Percentiles rank a stretch among this genome's conserved stretches.
phyloP scores from a whole-genome alignment of 768 basidiomycete genomes.

The Podaxis carcinomalis region DNA sequence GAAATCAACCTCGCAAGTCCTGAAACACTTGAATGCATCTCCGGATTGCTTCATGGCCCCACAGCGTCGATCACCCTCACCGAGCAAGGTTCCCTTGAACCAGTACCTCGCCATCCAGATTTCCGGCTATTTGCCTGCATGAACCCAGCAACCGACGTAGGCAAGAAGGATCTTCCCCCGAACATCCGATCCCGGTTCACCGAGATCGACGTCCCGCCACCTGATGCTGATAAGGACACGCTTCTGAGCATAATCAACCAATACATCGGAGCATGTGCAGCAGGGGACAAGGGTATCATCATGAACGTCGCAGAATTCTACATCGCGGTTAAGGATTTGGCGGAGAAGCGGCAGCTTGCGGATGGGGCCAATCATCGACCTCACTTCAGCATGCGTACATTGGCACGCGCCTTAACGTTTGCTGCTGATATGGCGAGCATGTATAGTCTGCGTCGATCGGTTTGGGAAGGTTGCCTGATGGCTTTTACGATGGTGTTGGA shows the following conservation, averaged over 20 bases:
- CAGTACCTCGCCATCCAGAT: slow-evolving; percentile 86
- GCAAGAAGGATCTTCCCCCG: slow-evolving; percentile 94
- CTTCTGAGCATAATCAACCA: slow-evolving; percentile 82
- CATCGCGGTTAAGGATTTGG: slow-evolving; percentile 68
- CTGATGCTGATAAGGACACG: slow-evolving; percentile 89
- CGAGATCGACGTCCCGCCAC: slow-evolving; percentile 92
- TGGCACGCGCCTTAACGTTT: slow-evolving; percentile 87
- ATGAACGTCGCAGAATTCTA: slow-evolving; percentile 95
- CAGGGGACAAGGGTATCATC: slow-evolving; percentile 83
- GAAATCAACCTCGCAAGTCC: slow-evolving; percentile 94
- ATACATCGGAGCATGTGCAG: slow-evolving; percentile 80
- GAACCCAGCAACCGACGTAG: slow-evolving; percentile 99
- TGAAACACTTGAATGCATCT: slow-evolving; percentile 91
- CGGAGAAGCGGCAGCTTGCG: slow-evolving; percentile 73
- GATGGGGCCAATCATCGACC: slow-evolving; percentile 92
- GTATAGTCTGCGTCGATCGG: slow-evolving; percentile 78
- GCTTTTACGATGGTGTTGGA: slow-evolving; percentile 96
- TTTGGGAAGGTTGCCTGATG: slow-evolving; percentile 98
- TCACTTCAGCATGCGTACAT: slow-evolving; percentile 96
- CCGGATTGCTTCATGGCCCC: slow-evolving; percentile 81
- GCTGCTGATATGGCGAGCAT: slow-evolving; percentile 73
- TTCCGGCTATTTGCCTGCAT: slow-evolving; percentile 98
- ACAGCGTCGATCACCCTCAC: slow-evolving; percentile 88
- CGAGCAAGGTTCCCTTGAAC: slow-evolving; percentile 88
- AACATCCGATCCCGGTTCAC: slow-evolving; percentile 90